A percentile compares a stretch with the other conserved stretches of the same genome.
phyloP scores from a whole-genome alignment of 2,329 filamentous ascomycete species.

The Juglanconis oblonga region DNA sequence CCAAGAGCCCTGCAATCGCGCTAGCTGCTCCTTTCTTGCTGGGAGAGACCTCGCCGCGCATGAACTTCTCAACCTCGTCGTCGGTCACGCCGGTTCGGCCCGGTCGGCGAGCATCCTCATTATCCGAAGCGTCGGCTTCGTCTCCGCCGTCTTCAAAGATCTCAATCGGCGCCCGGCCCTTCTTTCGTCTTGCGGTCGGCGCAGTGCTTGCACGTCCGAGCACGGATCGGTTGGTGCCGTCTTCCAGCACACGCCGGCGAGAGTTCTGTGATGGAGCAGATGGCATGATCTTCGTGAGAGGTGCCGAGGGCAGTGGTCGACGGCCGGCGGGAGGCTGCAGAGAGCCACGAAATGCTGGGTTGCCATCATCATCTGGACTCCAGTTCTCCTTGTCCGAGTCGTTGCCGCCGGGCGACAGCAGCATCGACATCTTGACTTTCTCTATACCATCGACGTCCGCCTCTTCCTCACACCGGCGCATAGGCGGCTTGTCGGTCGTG shows the following conservation, averaged over 20 bases:
- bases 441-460: slow-evolving; percentile 32
- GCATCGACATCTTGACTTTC: slow-evolving; percentile 42
- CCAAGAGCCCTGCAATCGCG: slow-evolving; percentile 84
- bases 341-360: slow-evolving; percentile 27
- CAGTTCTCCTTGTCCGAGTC: slow-evolving; percentile 98
- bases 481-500: slow-evolving; percentile 34
- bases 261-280: slow-evolving; percentile 25
- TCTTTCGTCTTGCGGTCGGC: slow-evolving; percentile 31
- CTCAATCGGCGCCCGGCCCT: slow-evolving; percentile 35
- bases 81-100: slow-evolving; percentile 34
- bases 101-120: slow-evolving; percentile 4
- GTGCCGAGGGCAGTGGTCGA: slow-evolving; percentile 35
- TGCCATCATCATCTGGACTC: slow-evolving; percentile 52
- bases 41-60: slow-evolving; percentile 63
- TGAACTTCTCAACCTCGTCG: slow-evolving; percentile 70
- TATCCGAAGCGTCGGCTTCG: slow-evolving; percentile 12
- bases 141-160: slow-evolving; percentile 53
- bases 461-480: slow-evolving; percentile 29
- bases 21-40: slow-evolving; percentile 80
- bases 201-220: slow-evolving; percentile 40
- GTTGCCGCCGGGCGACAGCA: slow-evolving; percentile 46
- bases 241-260: slow-evolving; percentile 42
- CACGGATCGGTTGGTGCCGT: slow-evolving; percentile 33
- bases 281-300: slow-evolving; percentile 4
- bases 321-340: slow-evolving; percentile 24